These are phyloP conservation scores for Xanthoceras sorbifolium DNA, from an alignment of 345 rosid species.

Conservation along the genomic window DNA sequence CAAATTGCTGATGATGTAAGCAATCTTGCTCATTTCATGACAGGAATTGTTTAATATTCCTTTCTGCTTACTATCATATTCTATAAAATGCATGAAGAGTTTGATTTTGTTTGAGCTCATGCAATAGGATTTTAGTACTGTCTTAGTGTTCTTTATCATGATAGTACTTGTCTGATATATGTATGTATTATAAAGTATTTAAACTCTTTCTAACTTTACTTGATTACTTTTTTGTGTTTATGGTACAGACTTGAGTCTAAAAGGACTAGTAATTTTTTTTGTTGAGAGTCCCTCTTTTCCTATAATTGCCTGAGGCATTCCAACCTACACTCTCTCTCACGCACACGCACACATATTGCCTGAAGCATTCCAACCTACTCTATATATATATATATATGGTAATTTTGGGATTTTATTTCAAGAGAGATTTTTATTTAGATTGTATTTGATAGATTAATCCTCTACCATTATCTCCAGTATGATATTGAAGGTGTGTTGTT, in stretches of 20 bases:
- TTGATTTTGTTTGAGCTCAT: background rate
- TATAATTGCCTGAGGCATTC: background rate
- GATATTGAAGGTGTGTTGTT: background rate
- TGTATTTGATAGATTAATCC: background rate
- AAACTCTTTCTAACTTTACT: background rate
- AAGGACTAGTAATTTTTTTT: background rate
- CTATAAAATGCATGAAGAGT: background rate
- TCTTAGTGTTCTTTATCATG: background rate
- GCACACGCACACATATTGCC: background rate
- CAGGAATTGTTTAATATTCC: background rate
- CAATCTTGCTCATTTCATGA: slow-evolving; percentile 13
- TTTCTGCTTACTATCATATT: background rate
- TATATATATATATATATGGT: background rate
- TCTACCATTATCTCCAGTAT: background rate
- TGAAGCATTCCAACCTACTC: too few relatives aligned
- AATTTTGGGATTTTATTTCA: background rate
- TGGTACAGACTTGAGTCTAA: background rate
- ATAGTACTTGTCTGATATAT: background rate
- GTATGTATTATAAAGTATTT: background rate
- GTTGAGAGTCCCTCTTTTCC: background rate
- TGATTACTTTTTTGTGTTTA: background rate
- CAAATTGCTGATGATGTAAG: slow-evolving; percentile 97
- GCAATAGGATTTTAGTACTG: background rate
- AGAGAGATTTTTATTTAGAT: background rate
- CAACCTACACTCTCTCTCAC: background rate